Evolutionary conservation across 345 rosid genomes (phyloP), one percentile per base, ranked within the genome.

Genomic region (Syzygium jambos): DNA sequence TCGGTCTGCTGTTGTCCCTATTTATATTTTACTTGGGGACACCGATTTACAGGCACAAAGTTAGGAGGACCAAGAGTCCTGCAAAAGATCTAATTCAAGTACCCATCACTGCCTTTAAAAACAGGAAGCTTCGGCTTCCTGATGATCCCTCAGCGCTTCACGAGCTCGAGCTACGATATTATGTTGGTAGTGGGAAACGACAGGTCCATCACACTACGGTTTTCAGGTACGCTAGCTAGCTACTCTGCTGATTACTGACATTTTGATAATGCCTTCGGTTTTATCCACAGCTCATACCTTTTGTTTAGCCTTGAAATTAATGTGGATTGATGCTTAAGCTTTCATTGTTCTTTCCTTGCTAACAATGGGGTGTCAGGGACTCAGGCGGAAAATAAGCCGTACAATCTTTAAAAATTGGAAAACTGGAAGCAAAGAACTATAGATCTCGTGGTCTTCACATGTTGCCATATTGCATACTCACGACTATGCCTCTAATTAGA

Each of bases 41-140:
- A 21, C 98, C 99, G 54, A 59, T 93, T 54, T 97, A 97, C 86
- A 92, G 99, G 87, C 98, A 97, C 86, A 97, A 94, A 80, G 94
- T 91, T 23, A 87, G 93, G 86, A 94, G 90, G 87, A 88, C 92
- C n/a, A 91, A 92, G 27, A 96, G 95, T 89, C 94, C 96, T 49
- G 95, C 98, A 1, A 91, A 89, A 88, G 95, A 92, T 88, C 87
- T 97, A 80, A 87, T 95, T 88, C 90, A 87, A 65, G 98, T 96
- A 83, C 94, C 92, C 3, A 55, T 94, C 17, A 43, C 88, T 1
- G 98, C 99, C 80, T 93, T 94, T 55, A 90, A 43, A 85, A 97
- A 95, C 82, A 84, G 96, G 89, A 95, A 91, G 87, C 92, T 93
- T 86, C 90, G 85, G 3, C 91, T 93, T 86, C 98, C 99, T 46